phyloP scores from a whole-genome alignment of 148 eudicot genomes.

The Persicaria maculosa region DNA sequence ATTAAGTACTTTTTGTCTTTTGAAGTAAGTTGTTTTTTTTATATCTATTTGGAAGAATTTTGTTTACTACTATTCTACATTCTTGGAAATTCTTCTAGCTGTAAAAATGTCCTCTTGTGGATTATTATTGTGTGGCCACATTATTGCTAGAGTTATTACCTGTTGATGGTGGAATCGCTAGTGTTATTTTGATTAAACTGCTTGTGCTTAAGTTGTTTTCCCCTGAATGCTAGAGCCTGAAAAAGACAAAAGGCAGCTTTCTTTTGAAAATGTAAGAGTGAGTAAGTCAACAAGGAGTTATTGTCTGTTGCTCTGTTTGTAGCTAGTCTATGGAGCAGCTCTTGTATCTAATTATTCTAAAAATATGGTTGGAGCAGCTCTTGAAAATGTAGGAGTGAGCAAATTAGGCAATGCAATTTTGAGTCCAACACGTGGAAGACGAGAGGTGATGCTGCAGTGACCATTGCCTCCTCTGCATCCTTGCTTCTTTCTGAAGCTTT shows the following conservation, averaged over 20 bases:
- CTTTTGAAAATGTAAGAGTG: neutral
- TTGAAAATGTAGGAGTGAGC: no score
- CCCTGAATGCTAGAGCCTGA: neutral
- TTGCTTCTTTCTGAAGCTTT: neutral
- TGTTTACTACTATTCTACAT: neutral
- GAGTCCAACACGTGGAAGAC: conserved; percentile 14
- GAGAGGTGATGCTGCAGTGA: conserved; percentile 28
- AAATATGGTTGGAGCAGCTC: neutral
- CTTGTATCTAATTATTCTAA: neutral
- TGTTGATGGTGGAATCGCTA: neutral
- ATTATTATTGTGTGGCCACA: neutral
- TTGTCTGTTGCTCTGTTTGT: neutral
- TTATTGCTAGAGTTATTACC: neutral
- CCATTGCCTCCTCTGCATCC: conserved; percentile 9
- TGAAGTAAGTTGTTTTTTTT: neutral
- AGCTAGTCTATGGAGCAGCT: neutral
- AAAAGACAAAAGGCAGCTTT: neutral
- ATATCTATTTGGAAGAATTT: neutral
- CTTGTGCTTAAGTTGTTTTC: neutral
- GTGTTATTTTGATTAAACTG: neutral
- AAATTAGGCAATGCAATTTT: neutral
- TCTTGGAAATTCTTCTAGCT: neutral
- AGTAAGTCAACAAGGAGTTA: neutral
- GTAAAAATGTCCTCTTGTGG: neutral
- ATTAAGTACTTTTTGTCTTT: neutral